Conservation (phyloP, 768 basidiomycete genomes). For the Suillus americanus region DNA sequence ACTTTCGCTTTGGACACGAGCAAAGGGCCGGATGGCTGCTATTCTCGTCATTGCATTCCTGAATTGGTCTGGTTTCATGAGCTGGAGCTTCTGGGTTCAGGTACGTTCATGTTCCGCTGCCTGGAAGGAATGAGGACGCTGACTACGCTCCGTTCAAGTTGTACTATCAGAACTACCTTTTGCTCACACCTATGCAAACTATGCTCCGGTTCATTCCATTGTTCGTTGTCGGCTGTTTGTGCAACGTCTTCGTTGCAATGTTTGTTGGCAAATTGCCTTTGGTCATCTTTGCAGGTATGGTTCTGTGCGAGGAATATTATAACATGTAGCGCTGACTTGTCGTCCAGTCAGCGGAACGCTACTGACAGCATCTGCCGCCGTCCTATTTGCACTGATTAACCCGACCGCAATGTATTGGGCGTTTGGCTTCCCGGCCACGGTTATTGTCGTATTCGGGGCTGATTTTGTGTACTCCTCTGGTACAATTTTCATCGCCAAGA, state of each 20-base stretch:
- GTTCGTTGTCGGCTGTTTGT: constrained; percentile 61
- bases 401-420: constrained; percentile 67
- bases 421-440: constrained; percentile 67
- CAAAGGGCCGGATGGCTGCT: constrained; percentile 58
- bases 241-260: constrained; percentile 67
- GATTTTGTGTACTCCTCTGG: constrained; percentile 71
- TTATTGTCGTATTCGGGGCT: constrained; percentile 69
- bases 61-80: constrained; percentile 51
- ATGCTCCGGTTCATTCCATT: constrained; percentile 74
- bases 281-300: constrained; percentile 55
- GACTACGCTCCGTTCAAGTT: constrained; percentile 37
- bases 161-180: constrained; percentile 70
- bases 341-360: constrained; percentile 50
- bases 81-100: constrained; percentile 53
- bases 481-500: constrained; percentile 69
- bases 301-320: not conserved
- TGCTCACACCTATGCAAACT: constrained; percentile 53
- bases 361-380: constrained; percentile 54
- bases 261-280: constrained; percentile 56
- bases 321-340: constrained; percentile 2
- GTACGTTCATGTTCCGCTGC: constrained; percentile 21
- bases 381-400: constrained; percentile 69
- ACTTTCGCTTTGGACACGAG: constrained; percentile 59
- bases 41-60: constrained; percentile 62
- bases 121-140: not conserved